phyloP scores from a whole-genome alignment of 257 asterid genomes.

The Osmanthus fragrans region DNA sequence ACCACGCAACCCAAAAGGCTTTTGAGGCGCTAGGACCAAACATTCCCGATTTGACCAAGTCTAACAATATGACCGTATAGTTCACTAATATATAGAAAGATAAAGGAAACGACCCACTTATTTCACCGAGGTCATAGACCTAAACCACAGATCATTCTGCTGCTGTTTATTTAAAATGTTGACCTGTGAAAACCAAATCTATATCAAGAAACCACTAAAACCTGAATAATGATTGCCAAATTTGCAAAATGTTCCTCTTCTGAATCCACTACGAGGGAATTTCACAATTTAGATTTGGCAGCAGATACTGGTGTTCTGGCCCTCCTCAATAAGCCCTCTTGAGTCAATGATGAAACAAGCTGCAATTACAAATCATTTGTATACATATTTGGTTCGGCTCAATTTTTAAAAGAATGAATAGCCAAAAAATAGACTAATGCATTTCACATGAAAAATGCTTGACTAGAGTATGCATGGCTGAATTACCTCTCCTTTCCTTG shows the following conservation, averaged over 20 bases:
- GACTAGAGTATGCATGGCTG: neutral
- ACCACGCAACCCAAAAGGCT: too few relatives aligned
- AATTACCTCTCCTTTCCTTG: slow-evolving; percentile 78
- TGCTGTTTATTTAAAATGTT: neutral
- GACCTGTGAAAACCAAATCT: neutral
- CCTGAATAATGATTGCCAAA: neutral
- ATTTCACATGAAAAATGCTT: neutral
- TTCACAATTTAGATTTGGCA: slow-evolving; percentile 52
- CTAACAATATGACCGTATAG: too few relatives aligned
- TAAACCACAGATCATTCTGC: neutral
- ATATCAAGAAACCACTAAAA: neutral
- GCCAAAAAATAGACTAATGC: neutral
- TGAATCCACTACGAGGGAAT: neutral
- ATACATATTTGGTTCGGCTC: neutral
- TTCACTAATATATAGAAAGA: too few relatives aligned
- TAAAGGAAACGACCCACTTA: neutral
- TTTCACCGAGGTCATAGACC: neutral
- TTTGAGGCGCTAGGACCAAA: too few relatives aligned
- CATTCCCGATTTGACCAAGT: too few relatives aligned
- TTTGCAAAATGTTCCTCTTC: slow-evolving; percentile 5
- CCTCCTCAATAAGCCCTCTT: slow-evolving; percentile 82
- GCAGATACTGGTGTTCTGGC: slow-evolving; percentile 35
- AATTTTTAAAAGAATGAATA: too few relatives aligned
- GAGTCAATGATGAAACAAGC: slow-evolving; percentile 76
- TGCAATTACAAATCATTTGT: slow-evolving; percentile 27